phyloP scores from a whole-genome alignment of 305 asterid species.

The Galium porrigens region DNA sequence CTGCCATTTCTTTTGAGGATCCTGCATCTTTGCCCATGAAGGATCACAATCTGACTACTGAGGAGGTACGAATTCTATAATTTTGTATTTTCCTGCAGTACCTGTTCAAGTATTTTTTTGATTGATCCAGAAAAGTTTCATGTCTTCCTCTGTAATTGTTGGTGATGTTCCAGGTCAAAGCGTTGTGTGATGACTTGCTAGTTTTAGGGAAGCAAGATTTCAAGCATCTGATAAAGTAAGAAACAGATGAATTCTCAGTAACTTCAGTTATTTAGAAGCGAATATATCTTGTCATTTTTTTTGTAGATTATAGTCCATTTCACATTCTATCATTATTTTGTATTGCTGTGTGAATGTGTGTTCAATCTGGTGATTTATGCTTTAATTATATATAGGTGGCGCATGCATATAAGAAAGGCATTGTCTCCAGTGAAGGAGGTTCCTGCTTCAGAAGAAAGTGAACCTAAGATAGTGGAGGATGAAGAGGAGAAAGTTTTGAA shows the following conservation, averaged over 20 bases:
- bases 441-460: slow-evolving; percentile 26
- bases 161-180: slow-evolving; percentile 42
- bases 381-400: slow-evolving; percentile 49
- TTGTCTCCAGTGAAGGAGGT: slow-evolving; percentile 50
- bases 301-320: neutral
- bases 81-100: neutral
- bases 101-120: neutral
- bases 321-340: neutral
- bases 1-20: slow-evolving; percentile 59
- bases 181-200: slow-evolving; percentile 72
- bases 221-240: slow-evolving; percentile 71
- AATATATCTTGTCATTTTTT: neutral
- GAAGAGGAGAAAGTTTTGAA: slow-evolving; percentile 58
- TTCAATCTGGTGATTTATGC: neutral
- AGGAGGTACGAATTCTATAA: slow-evolving; percentile 39
- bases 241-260: slow-evolving; percentile 1
- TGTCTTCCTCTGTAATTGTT: slow-evolving; percentile 11
- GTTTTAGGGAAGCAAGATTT: slow-evolving; percentile 92
- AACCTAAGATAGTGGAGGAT: slow-evolving; percentile 30
- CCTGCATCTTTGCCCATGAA: slow-evolving; percentile 47
- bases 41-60: slow-evolving; percentile 65
- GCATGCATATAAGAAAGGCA: slow-evolving; percentile 60
- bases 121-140: neutral
- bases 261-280: neutral
- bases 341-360: neutral